Evolutionary conservation across 2,329 filamentous ascomycete species (phyloP).

Genomic region (Metarhizium anisopliae): DNA sequence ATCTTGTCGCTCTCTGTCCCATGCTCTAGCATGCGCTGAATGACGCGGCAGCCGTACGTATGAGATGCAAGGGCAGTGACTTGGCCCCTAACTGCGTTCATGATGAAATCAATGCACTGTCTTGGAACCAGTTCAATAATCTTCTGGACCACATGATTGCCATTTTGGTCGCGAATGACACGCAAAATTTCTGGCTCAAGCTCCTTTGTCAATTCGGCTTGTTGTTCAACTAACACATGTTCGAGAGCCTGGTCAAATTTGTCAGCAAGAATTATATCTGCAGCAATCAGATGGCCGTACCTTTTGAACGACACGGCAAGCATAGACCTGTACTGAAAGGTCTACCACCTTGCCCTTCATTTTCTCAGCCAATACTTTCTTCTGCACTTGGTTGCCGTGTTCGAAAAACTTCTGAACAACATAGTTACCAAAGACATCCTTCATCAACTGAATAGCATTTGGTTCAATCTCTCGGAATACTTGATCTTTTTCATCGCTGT

Average conservation of each 20-base stretch:
- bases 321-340: constrained; percentile 82
- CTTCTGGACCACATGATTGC: constrained; percentile 95
- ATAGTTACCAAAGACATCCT: constrained; percentile 95
- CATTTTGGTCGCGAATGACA: constrained; percentile 80
- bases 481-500: constrained; percentile 90
- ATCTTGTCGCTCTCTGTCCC: constrained; percentile 63
- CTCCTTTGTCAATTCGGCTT: constrained; percentile 74
- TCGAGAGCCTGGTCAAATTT: constrained; percentile 62
- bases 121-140: constrained; percentile 74
- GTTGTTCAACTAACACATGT: constrained; percentile 85
- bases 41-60: constrained; percentile 81
- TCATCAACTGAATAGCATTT: constrained; percentile 84
- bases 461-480: constrained; percentile 81
- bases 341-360: constrained; percentile 81
- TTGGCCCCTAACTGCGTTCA: constrained; percentile 68
- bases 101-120: constrained; percentile 75
- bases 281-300: constrained; percentile 28
- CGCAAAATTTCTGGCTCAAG: constrained; percentile 66
- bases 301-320: constrained; percentile 93
- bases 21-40: constrained; percentile 84
- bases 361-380: constrained; percentile 72
- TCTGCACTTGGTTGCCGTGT: constrained; percentile 88
- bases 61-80: constrained; percentile 69
- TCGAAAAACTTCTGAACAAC: constrained; percentile 98
- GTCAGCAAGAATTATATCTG: constrained; percentile 10